Percentiles rank a stretch among this genome's conserved stretches.
Evolutionary conservation across 495 filamentous ascomycete genomes (phyloP).

Genomic region (Clavariopsis aquatica): DNA sequence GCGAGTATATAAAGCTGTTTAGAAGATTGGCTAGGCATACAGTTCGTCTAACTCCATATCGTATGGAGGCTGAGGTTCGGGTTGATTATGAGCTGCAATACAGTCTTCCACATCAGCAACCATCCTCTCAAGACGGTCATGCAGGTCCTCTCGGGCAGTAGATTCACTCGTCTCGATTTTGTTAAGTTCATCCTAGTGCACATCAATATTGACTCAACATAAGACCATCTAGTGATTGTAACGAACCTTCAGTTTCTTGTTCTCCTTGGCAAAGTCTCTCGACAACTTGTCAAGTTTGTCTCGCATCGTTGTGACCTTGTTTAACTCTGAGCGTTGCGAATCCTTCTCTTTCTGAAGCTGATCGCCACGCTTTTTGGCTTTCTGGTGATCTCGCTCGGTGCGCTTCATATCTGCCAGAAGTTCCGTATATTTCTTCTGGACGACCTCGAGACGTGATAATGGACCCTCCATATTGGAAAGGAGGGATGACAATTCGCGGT

Average conservation of each 20-base stretch:
- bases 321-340: constrained; percentile 78
- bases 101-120: constrained; percentile 79
- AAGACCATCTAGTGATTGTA: background rate
- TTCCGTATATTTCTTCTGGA: constrained; percentile 89
- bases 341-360: constrained; percentile 97
- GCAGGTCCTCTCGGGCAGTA: constrained; percentile 76
- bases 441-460: constrained; percentile 73
- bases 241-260: constrained; percentile 90
- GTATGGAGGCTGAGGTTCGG: constrained; percentile 45
- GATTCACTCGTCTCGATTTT: constrained; percentile 80
- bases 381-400: constrained; percentile 86
- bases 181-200: constrained; percentile 80
- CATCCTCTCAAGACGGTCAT: constrained; percentile 75
- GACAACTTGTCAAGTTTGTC: constrained; percentile 95
- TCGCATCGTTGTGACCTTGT: constrained; percentile 81
- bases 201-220: constrained; percentile 16
- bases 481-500: constrained; percentile 79
- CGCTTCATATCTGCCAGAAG: constrained; percentile 91
- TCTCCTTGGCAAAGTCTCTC: constrained; percentile 88
- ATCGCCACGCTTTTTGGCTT: constrained; percentile 93
- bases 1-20: background rate
- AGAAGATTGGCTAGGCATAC: constrained; percentile 52
- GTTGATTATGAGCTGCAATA: constrained; percentile 61
- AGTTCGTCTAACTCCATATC: constrained; percentile 84
- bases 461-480: constrained; percentile 77